Conservation (phyloP, 352 stramenopile species). For the Phytophthora agathidicida region DNA sequence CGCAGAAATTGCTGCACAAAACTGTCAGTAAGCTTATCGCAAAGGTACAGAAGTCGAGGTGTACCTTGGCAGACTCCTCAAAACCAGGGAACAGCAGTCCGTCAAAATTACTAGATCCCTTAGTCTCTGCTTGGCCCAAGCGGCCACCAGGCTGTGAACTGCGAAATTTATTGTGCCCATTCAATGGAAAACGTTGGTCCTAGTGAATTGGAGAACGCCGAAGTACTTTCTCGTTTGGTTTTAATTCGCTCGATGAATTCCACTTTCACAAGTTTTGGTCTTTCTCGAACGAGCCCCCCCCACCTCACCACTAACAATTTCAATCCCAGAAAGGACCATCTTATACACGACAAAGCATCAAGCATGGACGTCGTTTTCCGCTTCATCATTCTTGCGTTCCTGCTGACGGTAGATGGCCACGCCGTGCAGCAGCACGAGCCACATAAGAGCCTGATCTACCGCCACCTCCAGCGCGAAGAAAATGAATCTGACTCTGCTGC, state of each 20-base stretch:
- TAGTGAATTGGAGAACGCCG: neutral
- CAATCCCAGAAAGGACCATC: constrained; percentile 1
- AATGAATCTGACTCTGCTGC: neutral
- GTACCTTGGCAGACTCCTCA: constrained; percentile 49
- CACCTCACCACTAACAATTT: constrained; percentile 2
- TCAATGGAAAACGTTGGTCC: too few species aligned
- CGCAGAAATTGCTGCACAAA: constrained; percentile 46
- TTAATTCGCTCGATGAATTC: constrained; percentile 2
- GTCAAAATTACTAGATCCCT: constrained; percentile 62
- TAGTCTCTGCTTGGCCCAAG: constrained; percentile 70
- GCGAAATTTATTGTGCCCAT: constrained; percentile 98
- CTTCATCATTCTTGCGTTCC: constrained; percentile 4
- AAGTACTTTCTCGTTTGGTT: constrained; percentile 21
- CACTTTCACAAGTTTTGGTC: neutral
- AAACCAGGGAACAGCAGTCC: constrained; percentile 66
- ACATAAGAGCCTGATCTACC: neutral
- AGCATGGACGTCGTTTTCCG: constrained; percentile 17
- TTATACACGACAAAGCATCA: neutral
- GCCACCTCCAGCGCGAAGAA: constrained; percentile 8
- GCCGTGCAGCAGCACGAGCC: constrained; percentile 2
- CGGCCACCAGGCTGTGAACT: constrained; percentile 84
- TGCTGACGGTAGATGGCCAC: neutral
- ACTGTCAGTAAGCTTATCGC: neutral
- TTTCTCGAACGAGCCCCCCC: constrained; percentile 15
- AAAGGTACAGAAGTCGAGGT: neutral